Conservation (phyloP, 176 grass and related monocot genomes). For the Carex cristatella region DNA sequence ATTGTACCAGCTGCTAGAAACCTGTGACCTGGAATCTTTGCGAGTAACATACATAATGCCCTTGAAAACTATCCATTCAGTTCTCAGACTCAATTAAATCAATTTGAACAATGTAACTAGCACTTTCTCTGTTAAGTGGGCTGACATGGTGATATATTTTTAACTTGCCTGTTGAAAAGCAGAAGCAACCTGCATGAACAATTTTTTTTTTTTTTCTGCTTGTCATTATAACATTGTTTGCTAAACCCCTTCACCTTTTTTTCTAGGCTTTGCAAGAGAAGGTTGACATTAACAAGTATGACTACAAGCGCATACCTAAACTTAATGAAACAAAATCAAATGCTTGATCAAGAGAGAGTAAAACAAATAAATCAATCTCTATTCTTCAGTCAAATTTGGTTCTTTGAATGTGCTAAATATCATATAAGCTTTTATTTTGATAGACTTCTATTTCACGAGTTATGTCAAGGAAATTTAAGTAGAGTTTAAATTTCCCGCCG, state of each 20-base stretch:
- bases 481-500: background rate
- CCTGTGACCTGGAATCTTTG: background rate
- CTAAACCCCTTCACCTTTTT: background rate
- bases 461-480: background rate
- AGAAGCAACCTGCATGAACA: background rate
- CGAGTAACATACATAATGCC: background rate
- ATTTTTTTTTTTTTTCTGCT: background rate
- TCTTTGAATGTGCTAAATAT: background rate
- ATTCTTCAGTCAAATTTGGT: background rate
- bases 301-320: slow-evolving; percentile 70
- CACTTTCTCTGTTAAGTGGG: background rate
- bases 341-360: background rate
- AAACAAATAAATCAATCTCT: background rate
- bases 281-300: slow-evolving; percentile 82
- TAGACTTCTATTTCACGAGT: background rate
- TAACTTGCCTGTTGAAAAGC: background rate
- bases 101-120: background rate
- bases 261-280: slow-evolving; percentile 75
- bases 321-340: slow-evolving; percentile 52
- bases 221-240: background rate
- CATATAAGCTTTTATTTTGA: background rate
- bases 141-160: background rate
- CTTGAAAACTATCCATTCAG: background rate
- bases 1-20: background rate
- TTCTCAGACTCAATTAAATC: background rate